phyloP scores from a whole-genome alignment of 352 stramenopile genomes.

The Phytophthora boehmeriae region DNA sequence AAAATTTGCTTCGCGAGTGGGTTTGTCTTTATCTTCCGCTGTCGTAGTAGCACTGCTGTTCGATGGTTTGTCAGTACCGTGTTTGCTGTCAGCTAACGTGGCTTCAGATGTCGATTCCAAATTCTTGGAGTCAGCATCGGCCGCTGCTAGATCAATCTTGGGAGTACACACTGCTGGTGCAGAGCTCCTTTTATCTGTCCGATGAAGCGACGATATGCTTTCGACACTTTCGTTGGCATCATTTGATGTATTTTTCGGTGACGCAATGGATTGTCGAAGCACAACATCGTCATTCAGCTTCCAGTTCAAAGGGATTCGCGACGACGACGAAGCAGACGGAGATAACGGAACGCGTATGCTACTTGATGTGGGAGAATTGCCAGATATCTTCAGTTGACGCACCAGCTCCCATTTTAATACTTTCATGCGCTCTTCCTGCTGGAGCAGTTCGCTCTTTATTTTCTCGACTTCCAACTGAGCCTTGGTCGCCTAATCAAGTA shows the following conservation, averaged over 20 bases:
- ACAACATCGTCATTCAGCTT: conserved; percentile 56
- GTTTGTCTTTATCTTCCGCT: no score
- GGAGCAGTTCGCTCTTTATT: conserved; percentile 33
- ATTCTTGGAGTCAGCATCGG: conserved; percentile 7
- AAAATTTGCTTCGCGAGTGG: no score
- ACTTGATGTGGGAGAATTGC: conserved; percentile 13
- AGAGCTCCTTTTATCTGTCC: conserved; percentile 3
- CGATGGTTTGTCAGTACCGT: no score
- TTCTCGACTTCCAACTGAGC: conserved; percentile 63
- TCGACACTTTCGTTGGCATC: neutral
- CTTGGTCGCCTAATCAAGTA: conserved; percentile 38
- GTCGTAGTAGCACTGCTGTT: no score
- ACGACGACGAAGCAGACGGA: conserved; percentile 19
- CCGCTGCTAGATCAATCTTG: conserved; percentile 6
- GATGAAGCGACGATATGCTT: conserved; percentile 13
- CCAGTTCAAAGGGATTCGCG: conserved; percentile 53
- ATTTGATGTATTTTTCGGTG: conserved; percentile 10
- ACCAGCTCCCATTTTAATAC: conserved; percentile 80
- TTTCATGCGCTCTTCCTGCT: conserved; percentile 71
- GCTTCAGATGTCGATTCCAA: neutral
- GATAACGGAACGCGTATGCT: conserved; percentile 22
- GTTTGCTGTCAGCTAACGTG: no score
- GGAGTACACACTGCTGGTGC: neutral
- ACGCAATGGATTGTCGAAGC: conserved; percentile 32
- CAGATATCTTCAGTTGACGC: conserved; percentile 46